Percentiles rank a stretch among this genome's conserved stretches.
phyloP scores from a whole-genome alignment of 2,329 filamentous ascomycete genomes.

The Alternaria ventricosa region DNA sequence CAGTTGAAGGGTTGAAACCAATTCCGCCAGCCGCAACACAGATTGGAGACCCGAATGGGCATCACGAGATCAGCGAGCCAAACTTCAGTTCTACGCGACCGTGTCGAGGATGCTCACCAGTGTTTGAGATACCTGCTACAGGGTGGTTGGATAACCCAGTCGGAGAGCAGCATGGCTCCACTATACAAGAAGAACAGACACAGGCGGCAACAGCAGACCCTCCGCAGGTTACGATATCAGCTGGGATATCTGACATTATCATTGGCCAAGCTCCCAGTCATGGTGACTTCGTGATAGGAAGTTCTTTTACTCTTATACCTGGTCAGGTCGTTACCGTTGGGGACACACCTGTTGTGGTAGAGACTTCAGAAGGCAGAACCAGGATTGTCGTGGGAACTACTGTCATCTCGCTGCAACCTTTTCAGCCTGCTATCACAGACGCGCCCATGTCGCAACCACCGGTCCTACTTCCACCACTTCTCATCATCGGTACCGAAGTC shows the following conservation, averaged over 20 bases:
- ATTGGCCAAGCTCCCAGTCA: slow-evolving; percentile 21
- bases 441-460: slow-evolving; percentile 18
- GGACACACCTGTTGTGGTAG: slow-evolving; percentile 34
- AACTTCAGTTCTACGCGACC: slow-evolving; percentile 34
- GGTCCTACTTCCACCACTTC: slow-evolving; percentile 13
- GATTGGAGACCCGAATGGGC: slow-evolving; percentile 36
- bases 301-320: slow-evolving; percentile 25
- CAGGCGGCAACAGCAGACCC: slow-evolving; percentile 5
- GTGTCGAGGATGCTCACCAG: slow-evolving; percentile 37
- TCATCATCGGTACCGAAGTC: slow-evolving; percentile 30
- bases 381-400: slow-evolving; percentile 32
- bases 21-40: slow-evolving; percentile 31
- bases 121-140: slow-evolving; percentile 34
- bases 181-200: not conserved
- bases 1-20: slow-evolving; percentile 31
- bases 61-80: slow-evolving; percentile 41
- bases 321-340: slow-evolving; percentile 31
- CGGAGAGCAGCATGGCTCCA: slow-evolving; percentile 27
- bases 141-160: slow-evolving; percentile 30
- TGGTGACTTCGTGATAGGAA: slow-evolving; percentile 25
- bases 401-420: slow-evolving; percentile 19
- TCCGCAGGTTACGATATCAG: slow-evolving; percentile 20
- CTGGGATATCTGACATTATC: slow-evolving; percentile 23
- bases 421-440: slow-evolving; percentile 20
- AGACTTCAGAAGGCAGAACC: slow-evolving; percentile 25